phyloP scores from a whole-genome alignment of 1,139 yeast species.

The Yamadazyma membranifaciens region DNA sequence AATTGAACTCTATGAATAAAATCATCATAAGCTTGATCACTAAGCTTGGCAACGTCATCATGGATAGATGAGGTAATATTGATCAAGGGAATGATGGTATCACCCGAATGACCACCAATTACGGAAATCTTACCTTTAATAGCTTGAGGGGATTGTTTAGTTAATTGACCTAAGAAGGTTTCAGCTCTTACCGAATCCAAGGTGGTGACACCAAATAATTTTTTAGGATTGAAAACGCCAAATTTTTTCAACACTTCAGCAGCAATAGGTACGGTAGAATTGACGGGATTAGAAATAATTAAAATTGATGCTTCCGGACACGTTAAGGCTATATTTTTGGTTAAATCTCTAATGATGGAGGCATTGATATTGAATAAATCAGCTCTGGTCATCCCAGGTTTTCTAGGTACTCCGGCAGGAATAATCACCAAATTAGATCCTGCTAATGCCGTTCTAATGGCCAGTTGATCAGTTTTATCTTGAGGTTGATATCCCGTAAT shows the following conservation, averaged over 20 bases:
- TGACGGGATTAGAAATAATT: conserved; percentile 74
- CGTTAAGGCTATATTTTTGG: conserved; percentile 53
- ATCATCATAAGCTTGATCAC: conserved; percentile 34
- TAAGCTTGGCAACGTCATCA: conserved; percentile 28
- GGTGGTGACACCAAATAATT: conserved; percentile 72
- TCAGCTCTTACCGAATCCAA: conserved; percentile 70
- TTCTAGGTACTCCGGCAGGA: conserved; percentile 84
- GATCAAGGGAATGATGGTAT: conserved; percentile 64
- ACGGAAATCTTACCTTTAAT: conserved; percentile 56
- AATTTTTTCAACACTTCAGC: conserved; percentile 63
- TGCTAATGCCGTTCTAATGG: conserved; percentile 48
- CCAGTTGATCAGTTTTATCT: conserved; percentile 46
- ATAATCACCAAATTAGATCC: conserved; percentile 62
- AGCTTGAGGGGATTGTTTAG: conserved; percentile 31
- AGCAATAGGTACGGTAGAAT: conserved; percentile 73
- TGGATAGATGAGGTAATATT: conserved; percentile 27
- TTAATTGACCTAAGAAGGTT: conserved; percentile 54
- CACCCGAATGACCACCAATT: conserved; percentile 78
- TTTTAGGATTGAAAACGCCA: conserved; percentile 62
- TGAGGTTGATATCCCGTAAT: conserved; percentile 58
- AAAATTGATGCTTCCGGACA: conserved; percentile 65
- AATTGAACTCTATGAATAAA: conserved; percentile 65
- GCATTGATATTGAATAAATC: conserved; percentile 76
- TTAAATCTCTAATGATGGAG: conserved; percentile 60
- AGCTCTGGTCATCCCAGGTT: conserved; percentile 79